phyloP scores from a whole-genome alignment of 495 filamentous ascomycete species.

The Penicillium nucicola region DNA sequence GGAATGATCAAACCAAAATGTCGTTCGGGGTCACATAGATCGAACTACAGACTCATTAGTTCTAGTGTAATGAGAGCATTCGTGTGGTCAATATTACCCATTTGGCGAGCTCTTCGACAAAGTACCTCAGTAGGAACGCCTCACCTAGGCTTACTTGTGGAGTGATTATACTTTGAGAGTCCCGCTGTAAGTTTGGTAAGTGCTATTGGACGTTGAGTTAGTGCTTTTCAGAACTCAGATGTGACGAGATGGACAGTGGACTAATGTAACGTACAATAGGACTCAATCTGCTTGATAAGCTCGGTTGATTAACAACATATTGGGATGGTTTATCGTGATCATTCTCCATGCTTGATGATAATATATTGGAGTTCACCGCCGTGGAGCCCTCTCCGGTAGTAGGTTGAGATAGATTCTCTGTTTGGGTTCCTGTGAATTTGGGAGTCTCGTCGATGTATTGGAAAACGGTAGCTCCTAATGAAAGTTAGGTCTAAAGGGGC shows the following conservation, averaged over 20 bases:
- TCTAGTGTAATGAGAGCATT: background rate
- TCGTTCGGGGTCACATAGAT: constrained; percentile 18
- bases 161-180: background rate
- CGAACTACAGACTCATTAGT: constrained; percentile 8
- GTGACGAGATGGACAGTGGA: too few relatives aligned
- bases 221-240: too few relatives aligned
- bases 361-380: too few relatives aligned
- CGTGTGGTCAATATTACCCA: constrained; percentile 1
- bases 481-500: background rate
- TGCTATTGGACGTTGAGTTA: too few relatives aligned
- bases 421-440: background rate
- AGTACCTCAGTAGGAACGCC: constrained; percentile 16
- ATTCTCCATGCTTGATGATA: too few relatives aligned
- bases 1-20: constrained; percentile 20
- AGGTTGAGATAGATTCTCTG: too few relatives aligned
- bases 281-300: too few relatives aligned
- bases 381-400: too few relatives aligned
- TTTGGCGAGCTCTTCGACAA: constrained; percentile 11
- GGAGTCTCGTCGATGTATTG: constrained; percentile 15
- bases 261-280: too few relatives aligned
- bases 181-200: background rate
- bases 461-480: background rate
- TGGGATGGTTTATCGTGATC: too few relatives aligned
- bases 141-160: constrained; percentile 12
- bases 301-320: too few relatives aligned